These are phyloP conservation scores for Acacia acuminata DNA, from an alignment of 306 rosid genomes.

Conservation along the genomic window DNA sequence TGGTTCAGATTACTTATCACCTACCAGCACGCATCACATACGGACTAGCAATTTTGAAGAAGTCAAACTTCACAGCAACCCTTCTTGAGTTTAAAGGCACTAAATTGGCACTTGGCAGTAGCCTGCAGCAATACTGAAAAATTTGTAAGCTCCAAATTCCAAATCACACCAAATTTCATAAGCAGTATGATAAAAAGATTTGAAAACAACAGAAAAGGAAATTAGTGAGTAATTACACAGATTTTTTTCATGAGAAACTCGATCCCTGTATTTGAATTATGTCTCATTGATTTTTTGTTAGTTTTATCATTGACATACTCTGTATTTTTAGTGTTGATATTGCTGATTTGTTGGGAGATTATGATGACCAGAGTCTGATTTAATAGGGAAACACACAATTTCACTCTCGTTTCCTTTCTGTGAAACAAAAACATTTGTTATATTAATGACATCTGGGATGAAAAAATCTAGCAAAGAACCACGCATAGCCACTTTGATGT, in stretches of 20 bases:
- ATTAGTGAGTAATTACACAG: neutral
- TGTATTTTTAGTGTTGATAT: neutral
- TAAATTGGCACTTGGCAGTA: slow-evolving; percentile 86
- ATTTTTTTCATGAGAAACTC: neutral
- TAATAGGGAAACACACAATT: neutral
- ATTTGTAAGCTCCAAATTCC: slow-evolving; percentile 13
- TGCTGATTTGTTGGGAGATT: neutral
- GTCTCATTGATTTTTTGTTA: neutral
- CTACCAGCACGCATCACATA: too few relatives aligned
- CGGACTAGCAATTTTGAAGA: slow-evolving; percentile 77
- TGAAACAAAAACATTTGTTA: too few relatives aligned
- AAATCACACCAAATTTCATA: slow-evolving; percentile 2
- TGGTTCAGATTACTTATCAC: slow-evolving; percentile 49
- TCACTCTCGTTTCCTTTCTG: neutral
- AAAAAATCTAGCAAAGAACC: too few relatives aligned
- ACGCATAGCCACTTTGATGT: neutral
- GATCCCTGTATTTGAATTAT: neutral
- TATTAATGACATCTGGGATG: too few relatives aligned
- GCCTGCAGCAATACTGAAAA: slow-evolving; percentile 53
- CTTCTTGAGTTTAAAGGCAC: slow-evolving; percentile 75
- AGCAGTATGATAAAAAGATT: neutral
- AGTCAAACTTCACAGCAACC: slow-evolving; percentile 85
- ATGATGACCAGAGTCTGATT: neutral
- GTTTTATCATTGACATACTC: neutral
- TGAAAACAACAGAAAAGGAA: neutral